Evolutionary conservation across 345 rosid species (phyloP).

Genomic region (Triadica sebifera): DNA sequence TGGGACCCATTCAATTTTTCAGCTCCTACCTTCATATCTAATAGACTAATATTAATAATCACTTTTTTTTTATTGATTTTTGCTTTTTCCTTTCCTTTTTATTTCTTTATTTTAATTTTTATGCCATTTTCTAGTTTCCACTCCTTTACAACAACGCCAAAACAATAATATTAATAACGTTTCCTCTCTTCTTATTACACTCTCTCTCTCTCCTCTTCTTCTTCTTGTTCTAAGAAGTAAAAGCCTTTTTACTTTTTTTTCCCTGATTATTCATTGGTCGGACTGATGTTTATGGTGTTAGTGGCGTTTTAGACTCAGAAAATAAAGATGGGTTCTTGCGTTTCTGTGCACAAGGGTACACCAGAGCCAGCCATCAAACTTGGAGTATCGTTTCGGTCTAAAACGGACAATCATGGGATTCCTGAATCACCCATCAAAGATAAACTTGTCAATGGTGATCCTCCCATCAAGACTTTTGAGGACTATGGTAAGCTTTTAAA

Average conservation of each 20-base stretch:
- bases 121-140: slow-evolving; percentile 11
- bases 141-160: slow-evolving; percentile 26
- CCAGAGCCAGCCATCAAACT: slow-evolving; percentile 36
- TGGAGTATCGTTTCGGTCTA: slow-evolving; percentile 30
- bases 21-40: neutral
- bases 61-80: slow-evolving; percentile 21
- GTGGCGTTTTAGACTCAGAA: neutral
- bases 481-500: slow-evolving; percentile 29
- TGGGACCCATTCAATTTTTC: neutral
- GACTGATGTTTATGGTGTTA: slow-evolving; percentile 12
- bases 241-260: neutral
- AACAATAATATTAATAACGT: neutral
- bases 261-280: neutral
- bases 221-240: neutral
- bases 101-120: neutral
- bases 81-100: neutral
- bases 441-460: slow-evolving; percentile 16
- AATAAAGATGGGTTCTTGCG: slow-evolving; percentile 53
- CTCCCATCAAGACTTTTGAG: slow-evolving; percentile 18
- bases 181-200: neutral
- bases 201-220: neutral
- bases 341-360: slow-evolving; percentile 32
- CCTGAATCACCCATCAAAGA: slow-evolving; percentile 50
- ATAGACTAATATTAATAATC: neutral
- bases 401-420: slow-evolving; percentile 28